Conservation (phyloP, 2,329 filamentous ascomycete genomes). For the Fusarium longipes region DNA sequence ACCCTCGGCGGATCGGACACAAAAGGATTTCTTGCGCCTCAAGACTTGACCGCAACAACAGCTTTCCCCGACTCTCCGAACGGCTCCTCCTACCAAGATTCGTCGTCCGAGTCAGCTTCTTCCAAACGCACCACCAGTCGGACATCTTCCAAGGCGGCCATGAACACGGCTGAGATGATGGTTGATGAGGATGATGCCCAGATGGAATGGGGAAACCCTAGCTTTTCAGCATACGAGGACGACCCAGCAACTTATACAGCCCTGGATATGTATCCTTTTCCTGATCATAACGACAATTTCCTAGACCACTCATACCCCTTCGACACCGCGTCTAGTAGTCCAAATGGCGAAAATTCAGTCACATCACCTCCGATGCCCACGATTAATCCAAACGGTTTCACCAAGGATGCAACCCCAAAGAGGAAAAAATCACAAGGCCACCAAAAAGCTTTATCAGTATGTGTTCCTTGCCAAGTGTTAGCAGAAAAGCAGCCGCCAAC, state of each 20-base stretch:
- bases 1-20: conserved; percentile 47
- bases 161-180: conserved; percentile 56
- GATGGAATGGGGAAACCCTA: conserved; percentile 57
- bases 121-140: conserved; percentile 61
- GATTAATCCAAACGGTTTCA: conserved; percentile 52
- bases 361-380: conserved; percentile 58
- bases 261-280: conserved; percentile 50
- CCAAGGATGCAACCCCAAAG: conserved; percentile 45
- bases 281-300: conserved; percentile 55
- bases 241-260: conserved; percentile 46
- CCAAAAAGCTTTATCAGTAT: conserved; percentile 55
- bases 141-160: conserved; percentile 58
- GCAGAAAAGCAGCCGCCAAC: neutral
- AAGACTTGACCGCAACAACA: conserved; percentile 53
- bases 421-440: conserved; percentile 40
- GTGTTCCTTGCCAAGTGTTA: conserved; percentile 33
- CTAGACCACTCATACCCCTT: conserved; percentile 67
- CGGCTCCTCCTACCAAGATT: conserved; percentile 60
- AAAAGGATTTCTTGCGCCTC: conserved; percentile 50
- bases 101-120: conserved; percentile 64
- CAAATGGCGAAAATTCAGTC: conserved; percentile 52
- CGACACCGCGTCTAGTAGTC: conserved; percentile 68
- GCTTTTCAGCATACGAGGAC: conserved; percentile 53
- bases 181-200: conserved; percentile 58
- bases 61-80: conserved; percentile 55